Evolutionary conservation across 345 rosid species (phyloP), one percentile per base, ranked within the genome.

Genomic region (Eucalyptus dawsonii): DNA sequence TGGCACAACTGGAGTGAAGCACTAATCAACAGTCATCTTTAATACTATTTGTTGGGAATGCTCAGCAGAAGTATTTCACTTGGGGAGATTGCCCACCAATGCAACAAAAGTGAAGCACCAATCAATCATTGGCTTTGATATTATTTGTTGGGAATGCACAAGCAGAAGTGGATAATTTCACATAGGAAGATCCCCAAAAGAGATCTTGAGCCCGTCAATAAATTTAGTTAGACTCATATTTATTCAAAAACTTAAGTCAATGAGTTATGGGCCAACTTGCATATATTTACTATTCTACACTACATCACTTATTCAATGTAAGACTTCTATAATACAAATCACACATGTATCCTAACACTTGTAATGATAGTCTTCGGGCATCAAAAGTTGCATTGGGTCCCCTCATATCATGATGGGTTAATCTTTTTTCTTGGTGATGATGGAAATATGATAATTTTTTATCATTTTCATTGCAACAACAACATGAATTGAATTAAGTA

Each of bases 351-450:
- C 11, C 5, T 19, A 53, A 19, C 24, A 19, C 93, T 91, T 95
- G 87, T 94, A 19, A 34, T 96, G 95, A 89, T 95, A 97, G 87
- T 96, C 97, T 90, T 97, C 93, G 3, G 97, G 96, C 98, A 97
- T 96, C 88, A 91, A 86, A 86, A n/a, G 97, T 96, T 51, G 94
- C 96, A 19, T 50, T 1, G 0, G 54, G 0, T 51, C 8, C 21
- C 10, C 24, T 21, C 62, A 56, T 56, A 0, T 56, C 29, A 56
- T 10, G 0, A 24, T 0, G 3, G 13, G 29, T 56, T 56, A 56
- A 56, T 62, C 15, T 62, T 62, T 60, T 27, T 27, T 27, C 31
- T 62, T 0, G 31, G 31, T 27, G 17, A 62, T 1, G 2, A 62
- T 29, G n/a, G 31, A 62, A 29, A 29, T 62, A 29, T 0, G 8